These are phyloP conservation scores for Xylaria castorea DNA, from an alignment of 495 filamentous ascomycete genomes.

Conservation along the genomic window DNA sequence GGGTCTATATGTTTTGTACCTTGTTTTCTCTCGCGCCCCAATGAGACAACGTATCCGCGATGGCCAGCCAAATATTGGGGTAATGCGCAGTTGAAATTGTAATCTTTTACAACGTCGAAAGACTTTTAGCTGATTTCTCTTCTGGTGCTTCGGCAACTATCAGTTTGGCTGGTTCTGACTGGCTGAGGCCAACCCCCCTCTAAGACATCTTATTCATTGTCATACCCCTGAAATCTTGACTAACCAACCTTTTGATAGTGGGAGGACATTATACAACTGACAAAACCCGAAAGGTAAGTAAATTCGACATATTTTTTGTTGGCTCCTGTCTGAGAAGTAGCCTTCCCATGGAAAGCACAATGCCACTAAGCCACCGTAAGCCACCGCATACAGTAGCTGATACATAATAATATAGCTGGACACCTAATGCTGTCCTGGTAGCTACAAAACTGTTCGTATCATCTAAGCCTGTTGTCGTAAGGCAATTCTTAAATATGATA, in stretches of 20 bases:
- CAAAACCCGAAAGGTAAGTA: conserved; percentile 67
- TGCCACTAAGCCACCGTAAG: background rate
- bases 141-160: background rate
- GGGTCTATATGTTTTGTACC: background rate
- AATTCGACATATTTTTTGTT: background rate
- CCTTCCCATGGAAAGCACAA: background rate
- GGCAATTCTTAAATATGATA: conserved; percentile 80
- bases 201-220: background rate
- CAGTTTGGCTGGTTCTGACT: too few species aligned
- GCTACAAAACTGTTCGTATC: conserved; percentile 90
- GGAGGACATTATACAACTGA: conserved; percentile 84
- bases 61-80: background rate
- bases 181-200: background rate
- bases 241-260: conserved; percentile 49
- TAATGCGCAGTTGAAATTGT: background rate
- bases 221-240: background rate
- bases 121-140: background rate
- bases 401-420: conserved; percentile 61
- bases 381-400: background rate
- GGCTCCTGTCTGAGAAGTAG: background rate
- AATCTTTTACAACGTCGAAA: background rate
- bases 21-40: background rate
- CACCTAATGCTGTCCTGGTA: conserved; percentile 83
- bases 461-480: conserved; percentile 73
- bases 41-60: background rate